Percentiles rank a stretch among this genome's conserved stretches.
Evolutionary conservation across 1,284 basidiomycete genomes (phyloP).

Genomic region (Uromyces viciae-fabae): DNA sequence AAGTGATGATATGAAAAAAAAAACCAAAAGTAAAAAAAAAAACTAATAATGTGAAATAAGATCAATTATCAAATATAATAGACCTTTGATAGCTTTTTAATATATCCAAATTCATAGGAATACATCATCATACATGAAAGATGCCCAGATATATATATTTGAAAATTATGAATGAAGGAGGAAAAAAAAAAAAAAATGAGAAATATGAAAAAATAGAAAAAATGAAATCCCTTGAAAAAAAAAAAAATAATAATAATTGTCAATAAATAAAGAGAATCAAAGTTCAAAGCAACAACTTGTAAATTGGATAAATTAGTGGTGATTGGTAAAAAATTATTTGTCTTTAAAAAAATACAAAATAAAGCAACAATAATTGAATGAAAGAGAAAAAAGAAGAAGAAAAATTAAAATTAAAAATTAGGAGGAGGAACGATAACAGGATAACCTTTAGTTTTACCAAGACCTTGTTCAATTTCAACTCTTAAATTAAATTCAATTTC

Average conservation of each 20-base stretch:
- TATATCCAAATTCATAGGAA: too few species aligned
- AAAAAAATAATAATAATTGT: not conserved
- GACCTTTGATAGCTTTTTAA: too few species aligned
- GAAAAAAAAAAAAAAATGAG: not conserved
- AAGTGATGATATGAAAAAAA: too few species aligned
- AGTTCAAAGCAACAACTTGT: not conserved
- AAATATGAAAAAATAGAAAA: not conserved
- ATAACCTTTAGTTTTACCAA: slow-evolving; percentile 39
- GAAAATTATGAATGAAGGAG: not conserved
- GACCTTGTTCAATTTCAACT: slow-evolving; percentile 64
- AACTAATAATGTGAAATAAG: too few species aligned
- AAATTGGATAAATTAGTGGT: too few species aligned
- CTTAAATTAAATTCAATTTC: slow-evolving; percentile 80
- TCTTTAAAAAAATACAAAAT: not conserved
- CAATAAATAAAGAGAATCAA: not conserved
- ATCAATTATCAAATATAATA: too few species aligned
- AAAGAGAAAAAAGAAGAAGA: not conserved
- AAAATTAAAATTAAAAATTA: not conserved
- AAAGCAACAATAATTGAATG: not conserved
- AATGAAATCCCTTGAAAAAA: not conserved
- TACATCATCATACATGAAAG: too few species aligned
- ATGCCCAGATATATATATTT: too few species aligned
- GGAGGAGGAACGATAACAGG: slow-evolving; percentile 42
- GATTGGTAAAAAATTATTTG: not conserved
- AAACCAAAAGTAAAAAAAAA: too few species aligned